A percentile compares a stretch with the other conserved stretches of the same genome.
phyloP scores from a whole-genome alignment of 2,329 filamentous ascomycete species.

The Chaetomium strumarium region DNA sequence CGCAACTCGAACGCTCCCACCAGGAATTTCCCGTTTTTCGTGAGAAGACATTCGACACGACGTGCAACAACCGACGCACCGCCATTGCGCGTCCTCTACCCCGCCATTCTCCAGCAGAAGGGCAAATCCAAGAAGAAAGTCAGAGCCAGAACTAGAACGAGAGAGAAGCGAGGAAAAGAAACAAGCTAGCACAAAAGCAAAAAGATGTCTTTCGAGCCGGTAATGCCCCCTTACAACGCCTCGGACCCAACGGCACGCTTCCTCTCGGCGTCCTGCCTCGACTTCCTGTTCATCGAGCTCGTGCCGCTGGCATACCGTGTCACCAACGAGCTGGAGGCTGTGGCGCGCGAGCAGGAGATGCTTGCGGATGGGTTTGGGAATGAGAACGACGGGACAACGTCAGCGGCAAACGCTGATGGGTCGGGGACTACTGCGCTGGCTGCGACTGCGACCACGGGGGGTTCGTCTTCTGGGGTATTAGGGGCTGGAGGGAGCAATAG shows the following conservation, averaged over 20 bases:
- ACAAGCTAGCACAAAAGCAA: not conserved
- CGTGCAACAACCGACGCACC: too few relatives aligned
- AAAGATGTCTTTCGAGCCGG: constrained; percentile 70
- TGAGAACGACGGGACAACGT: not conserved
- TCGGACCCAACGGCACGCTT: constrained; percentile 70
- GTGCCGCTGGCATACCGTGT: constrained; percentile 90
- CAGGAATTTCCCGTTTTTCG: too few relatives aligned
- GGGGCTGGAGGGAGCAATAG: not conserved
- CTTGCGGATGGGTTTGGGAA: not conserved
- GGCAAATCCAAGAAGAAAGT: too few relatives aligned
- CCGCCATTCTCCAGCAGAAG: too few relatives aligned
- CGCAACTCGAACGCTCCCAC: too few relatives aligned
- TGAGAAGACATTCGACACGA: too few relatives aligned
- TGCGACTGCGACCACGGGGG: too few relatives aligned
- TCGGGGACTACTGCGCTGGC: not conserved
- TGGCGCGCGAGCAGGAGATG: constrained; percentile 32
- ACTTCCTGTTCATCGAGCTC: constrained; percentile 93
- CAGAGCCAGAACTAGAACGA: not conserved
- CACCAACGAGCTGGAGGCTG: constrained; percentile 61
- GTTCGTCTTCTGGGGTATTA: not conserved
- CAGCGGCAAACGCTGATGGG: not conserved
- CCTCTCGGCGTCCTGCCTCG: constrained; percentile 78
- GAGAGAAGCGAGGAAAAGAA: not conserved
- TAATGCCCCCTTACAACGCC: constrained; percentile 62
- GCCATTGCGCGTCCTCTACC: too few relatives aligned